phyloP scores from a whole-genome alignment of 2,329 filamentous ascomycete species.

The Cadophora luteo-olivacea region DNA sequence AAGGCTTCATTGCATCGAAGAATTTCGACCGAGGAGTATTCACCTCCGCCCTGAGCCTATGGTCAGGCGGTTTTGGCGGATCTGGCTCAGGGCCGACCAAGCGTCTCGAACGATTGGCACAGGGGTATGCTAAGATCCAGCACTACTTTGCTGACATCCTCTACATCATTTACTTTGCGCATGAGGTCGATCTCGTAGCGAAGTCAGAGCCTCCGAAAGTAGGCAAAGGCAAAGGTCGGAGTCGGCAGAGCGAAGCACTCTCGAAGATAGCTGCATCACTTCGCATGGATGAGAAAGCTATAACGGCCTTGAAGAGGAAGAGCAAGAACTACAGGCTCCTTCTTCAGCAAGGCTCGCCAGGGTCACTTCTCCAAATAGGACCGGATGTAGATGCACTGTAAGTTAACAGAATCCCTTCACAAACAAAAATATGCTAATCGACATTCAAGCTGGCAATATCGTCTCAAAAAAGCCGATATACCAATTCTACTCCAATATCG shows the following conservation, averaged over 20 bases:
- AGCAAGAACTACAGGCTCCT: slow-evolving; percentile 17
- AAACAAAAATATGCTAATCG: slow-evolving; percentile 17
- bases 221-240: slow-evolving; percentile 8
- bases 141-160: slow-evolving; percentile 16
- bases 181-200: slow-evolving; percentile 12
- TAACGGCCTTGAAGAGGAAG: slow-evolving; percentile 16
- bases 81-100: not conserved
- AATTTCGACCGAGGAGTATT: not conserved
- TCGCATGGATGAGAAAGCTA: slow-evolving; percentile 12
- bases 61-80: not conserved
- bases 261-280: slow-evolving; percentile 12
- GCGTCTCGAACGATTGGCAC: not conserved
- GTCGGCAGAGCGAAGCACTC: slow-evolving; percentile 15
- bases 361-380: slow-evolving; percentile 18
- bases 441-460: slow-evolving; percentile 19
- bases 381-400: slow-evolving; percentile 17
- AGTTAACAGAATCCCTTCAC: slow-evolving; percentile 8
- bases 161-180: slow-evolving; percentile 18
- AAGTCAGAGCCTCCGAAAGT: slow-evolving; percentile 8
- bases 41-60: not conserved
- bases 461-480: slow-evolving; percentile 21
- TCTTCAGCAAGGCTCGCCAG: slow-evolving; percentile 8
- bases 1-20: not conserved
- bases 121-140: not conserved
- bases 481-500: slow-evolving; percentile 20